phyloP scores from a whole-genome alignment of 768 basidiomycete species.

The Russula sp. region DNA sequence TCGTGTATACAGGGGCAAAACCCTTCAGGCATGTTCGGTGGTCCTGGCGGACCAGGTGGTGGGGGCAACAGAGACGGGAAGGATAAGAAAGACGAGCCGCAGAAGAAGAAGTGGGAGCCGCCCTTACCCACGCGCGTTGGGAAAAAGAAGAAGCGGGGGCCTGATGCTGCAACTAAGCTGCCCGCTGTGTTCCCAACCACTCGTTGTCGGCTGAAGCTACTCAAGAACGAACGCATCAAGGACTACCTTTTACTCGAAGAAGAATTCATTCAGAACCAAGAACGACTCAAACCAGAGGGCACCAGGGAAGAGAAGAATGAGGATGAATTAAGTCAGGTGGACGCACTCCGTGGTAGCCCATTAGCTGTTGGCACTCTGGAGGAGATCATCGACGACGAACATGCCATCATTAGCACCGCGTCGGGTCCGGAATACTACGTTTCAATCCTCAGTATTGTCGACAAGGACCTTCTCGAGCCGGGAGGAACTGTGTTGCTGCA shows the following conservation, averaged over 20 bases:
- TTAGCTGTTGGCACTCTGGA: slow-evolving; percentile 99
- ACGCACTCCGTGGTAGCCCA: slow-evolving; percentile 89
- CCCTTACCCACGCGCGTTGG: slow-evolving; percentile 95
- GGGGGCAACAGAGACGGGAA: slow-evolving; percentile 24
- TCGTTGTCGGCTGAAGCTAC: slow-evolving; percentile 87
- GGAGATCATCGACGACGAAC: slow-evolving; percentile 97
- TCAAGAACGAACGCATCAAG: slow-evolving; percentile 97
- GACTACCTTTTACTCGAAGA: slow-evolving; percentile 95
- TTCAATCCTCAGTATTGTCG: slow-evolving; percentile 94
- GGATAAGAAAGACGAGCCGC: slow-evolving; percentile 42
- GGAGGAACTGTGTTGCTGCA: slow-evolving; percentile 92
- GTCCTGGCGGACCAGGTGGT: slow-evolving; percentile 25
- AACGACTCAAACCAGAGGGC: slow-evolving; percentile 79
- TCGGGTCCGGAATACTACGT: slow-evolving; percentile 97
- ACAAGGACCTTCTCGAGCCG: slow-evolving; percentile 96
- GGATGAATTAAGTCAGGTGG: slow-evolving; percentile 88
- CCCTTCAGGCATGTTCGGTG: slow-evolving; percentile 50
- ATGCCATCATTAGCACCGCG: slow-evolving; percentile 95
- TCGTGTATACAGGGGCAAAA: slow-evolving; percentile 54
- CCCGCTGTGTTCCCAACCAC: slow-evolving; percentile 92
- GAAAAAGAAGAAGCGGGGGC: slow-evolving; percentile 94
- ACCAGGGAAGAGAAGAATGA: slow-evolving; percentile 92
- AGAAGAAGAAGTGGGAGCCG: slow-evolving; percentile 97
- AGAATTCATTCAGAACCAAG: slow-evolving; percentile 90
- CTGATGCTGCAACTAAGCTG: slow-evolving; percentile 82